Evolutionary conservation across 2,329 filamentous ascomycete species (phyloP), one percentile per base, ranked within the genome.

Genomic region (Ceratocystis harringtonii): DNA sequence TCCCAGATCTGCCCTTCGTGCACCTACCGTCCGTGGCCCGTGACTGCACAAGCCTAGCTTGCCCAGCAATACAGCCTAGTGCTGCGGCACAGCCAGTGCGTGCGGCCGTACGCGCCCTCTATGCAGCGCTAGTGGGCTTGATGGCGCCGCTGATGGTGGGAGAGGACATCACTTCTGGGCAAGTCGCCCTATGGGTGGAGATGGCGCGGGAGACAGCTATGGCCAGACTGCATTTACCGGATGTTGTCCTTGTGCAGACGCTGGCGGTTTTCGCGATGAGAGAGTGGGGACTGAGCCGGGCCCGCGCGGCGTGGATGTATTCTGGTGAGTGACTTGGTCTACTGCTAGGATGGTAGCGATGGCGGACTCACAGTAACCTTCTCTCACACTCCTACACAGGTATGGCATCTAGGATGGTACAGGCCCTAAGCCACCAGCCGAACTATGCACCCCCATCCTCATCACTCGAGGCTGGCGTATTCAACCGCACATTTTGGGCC

Each of bases 401-500:
- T n/a, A 66, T 66, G 44, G 65, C 60, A 1, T 55, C 62, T 43
- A n/a, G 60, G 28, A 65, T 65, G 63, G 30, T 65, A 5, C 63
- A 65, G 55, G 10, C 36, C 5, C 45, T 65, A n/a, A 50, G 19
- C 43, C 45, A 10, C 28, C 43, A 58, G n/a, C 30, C 8, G 25
- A 45, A 30, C 28, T 44, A 25, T 15, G 41, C 41, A 17, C 55
- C 3, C 5, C 5, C 41, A 5, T 30, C 1, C 30, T 32, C 30
- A 22, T 55, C 28, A 1, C 52, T 55, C 22, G 30, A 65, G 8
- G 58, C 62, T 6, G 62, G 41, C 2, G 12, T 67, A 22, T 61
- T 64, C 17, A 67, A 67, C 48, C 67, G 67, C 25, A 77, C 76
- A 0, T 78, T 77, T 55, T 79, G 77, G 77, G 74, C 74, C 0